Percentiles rank a stretch among this genome's conserved stretches.
These are phyloP conservation scores for Ceratopteris richardii DNA, from an alignment of 75 land plant genomes.

Conservation along the genomic window DNA sequence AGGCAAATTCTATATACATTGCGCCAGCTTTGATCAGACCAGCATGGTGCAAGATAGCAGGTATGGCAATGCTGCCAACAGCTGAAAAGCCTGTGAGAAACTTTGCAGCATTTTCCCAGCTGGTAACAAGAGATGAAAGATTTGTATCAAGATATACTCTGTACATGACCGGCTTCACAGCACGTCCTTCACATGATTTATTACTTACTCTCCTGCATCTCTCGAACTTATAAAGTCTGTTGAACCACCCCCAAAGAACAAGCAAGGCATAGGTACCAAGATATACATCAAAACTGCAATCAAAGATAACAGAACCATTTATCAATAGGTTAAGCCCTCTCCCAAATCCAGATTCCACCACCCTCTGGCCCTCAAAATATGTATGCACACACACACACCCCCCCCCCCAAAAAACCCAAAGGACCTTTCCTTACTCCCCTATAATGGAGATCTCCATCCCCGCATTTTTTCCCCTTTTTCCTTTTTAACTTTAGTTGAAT, in stretches of 20 bases:
- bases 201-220: conserved; percentile 63
- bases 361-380: too few species aligned
- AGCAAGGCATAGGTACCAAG: conserved; percentile 95
- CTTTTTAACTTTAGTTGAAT: neutral
- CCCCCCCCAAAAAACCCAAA: too few species aligned
- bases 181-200: too few species aligned
- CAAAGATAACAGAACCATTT: neutral
- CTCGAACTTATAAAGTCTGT: conserved; percentile 52
- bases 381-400: too few species aligned
- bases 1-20: conserved; percentile 74
- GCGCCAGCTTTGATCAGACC: conserved; percentile 69
- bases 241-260: conserved; percentile 85
- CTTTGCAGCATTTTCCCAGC: conserved; percentile 86
- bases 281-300: conserved; percentile 84
- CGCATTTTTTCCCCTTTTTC: neutral
- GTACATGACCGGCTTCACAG: neutral
- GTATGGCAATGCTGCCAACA: conserved; percentile 93
- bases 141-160: neutral
- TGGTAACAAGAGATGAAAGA: conserved; percentile 17
- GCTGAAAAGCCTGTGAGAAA: conserved; percentile 87
- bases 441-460: too few species aligned
- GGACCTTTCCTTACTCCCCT: too few species aligned
- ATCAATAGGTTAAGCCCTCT: too few species aligned
- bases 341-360: too few species aligned
- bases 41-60: conserved; percentile 82